Evolutionary conservation across 73 alveolate genomes (phyloP), one percentile per base, ranked within the genome.

Genomic region (Urostyla sp.): DNA sequence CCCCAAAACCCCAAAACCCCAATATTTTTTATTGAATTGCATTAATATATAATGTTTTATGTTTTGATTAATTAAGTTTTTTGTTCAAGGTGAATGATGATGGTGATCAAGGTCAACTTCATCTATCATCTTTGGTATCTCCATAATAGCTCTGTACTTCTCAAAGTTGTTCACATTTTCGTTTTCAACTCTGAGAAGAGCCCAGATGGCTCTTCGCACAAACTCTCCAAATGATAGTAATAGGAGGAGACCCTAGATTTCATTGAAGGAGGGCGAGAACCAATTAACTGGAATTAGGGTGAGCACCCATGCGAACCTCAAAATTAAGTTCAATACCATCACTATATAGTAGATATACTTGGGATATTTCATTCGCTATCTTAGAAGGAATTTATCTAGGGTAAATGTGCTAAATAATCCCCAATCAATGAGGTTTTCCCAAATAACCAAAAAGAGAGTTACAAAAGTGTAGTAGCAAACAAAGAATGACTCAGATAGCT

Each of bases 341-440:
- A 91, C 91, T 40, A 80, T 38, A 87, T 89, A 92, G 59, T 92
- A 92, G 81, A 75, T 81, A 44, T 51, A 60, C 43, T 73, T 69
- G 5, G 98, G 98, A 77, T 89, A 92, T 28, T 80, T 79, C 8
- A 92, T 67, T 75, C 66, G 73, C 38, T 85, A 89, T 57, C 98
- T 89, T 53, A 92, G 76, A 55, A 86, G 85, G 34, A 82, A 53
- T 57, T 59, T 72, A 11, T 80, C 91, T 52, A 73, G 75, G 28
- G 57, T 75, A 40, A 55, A 44, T 28, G 88, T 80, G 15, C 94
- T 87, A 45, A 37, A 10, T 44, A 89, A 75, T 1, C 98, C 96
- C 98, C 98, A 92, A 74, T 92, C 98, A 77, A 88, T 89, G 46
- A 55, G 60, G 13, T 86, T 51, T 73, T 92, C 98, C 98, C 98